Conservation (phyloP, 805 yeast genomes). For the Nakazawaea sp. region DNA sequence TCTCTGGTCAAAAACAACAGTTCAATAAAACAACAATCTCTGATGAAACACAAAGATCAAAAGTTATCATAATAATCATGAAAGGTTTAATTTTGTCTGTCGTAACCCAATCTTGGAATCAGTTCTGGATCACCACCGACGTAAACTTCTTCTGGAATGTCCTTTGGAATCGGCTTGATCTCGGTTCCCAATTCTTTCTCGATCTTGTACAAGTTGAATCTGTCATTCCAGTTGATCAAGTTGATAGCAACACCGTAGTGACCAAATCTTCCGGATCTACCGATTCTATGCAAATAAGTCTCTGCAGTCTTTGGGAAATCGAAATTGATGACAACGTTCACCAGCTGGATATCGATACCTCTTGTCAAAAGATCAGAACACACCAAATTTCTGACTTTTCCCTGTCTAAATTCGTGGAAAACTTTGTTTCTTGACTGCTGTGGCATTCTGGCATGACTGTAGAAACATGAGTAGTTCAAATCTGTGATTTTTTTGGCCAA, state of each 20-base stretch:
- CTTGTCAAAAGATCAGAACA: slow-evolving; percentile 95
- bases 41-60: no score
- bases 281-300: slow-evolving; percentile 95
- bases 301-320: slow-evolving; percentile 98
- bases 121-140: slow-evolving; percentile 73
- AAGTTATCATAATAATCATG: neutral
- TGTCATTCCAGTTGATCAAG: slow-evolving; percentile 93
- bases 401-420: slow-evolving; percentile 97
- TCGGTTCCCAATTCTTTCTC: slow-evolving; percentile 98
- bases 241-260: slow-evolving; percentile 97
- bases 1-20: no score
- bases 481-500: slow-evolving; percentile 95
- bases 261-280: slow-evolving; percentile 98
- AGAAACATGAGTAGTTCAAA: slow-evolving; percentile 92
- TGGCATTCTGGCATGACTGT: slow-evolving; percentile 96
- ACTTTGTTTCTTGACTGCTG: slow-evolving; percentile 96
- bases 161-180: slow-evolving; percentile 93
- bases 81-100: slow-evolving; percentile 32
- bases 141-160: slow-evolving; percentile 81
- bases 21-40: no score
- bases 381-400: slow-evolving; percentile 93
- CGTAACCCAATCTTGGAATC: slow-evolving; percentile 85
- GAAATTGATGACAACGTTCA: slow-evolving; percentile 94
- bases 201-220: slow-evolving; percentile 87
- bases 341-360: slow-evolving; percentile 99